These are phyloP conservation scores for Penicillium capsulatum DNA, from an alignment of 2,329 filamentous ascomycete species.

Conservation along the genomic window DNA sequence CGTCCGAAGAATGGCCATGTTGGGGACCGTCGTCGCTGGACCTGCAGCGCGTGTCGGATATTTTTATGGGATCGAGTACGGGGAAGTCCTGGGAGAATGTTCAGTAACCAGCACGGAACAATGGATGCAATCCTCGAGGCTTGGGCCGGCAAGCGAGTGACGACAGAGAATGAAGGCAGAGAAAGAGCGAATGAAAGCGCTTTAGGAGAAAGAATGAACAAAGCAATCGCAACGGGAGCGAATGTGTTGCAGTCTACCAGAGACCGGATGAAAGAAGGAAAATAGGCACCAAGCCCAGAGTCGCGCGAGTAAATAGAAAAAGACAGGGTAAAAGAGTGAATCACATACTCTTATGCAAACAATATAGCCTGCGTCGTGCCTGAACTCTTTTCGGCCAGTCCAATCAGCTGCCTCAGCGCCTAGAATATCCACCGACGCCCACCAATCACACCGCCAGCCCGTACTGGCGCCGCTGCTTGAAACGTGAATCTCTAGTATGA, in stretches of 20 bases:
- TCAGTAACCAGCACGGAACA: conserved; percentile 30
- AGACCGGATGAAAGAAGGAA: conserved; percentile 13
- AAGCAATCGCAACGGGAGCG: conserved; percentile 7
- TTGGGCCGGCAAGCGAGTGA: conserved; percentile 4
- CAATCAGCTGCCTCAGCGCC: conserved; percentile 14
- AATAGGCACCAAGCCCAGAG: neutral
- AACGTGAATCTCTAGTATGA: conserved; percentile 20
- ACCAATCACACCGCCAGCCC: conserved; percentile 16
- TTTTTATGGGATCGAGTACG: conserved; percentile 1
- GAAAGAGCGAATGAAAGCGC: too few species aligned
- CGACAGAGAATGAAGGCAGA: too few species aligned
- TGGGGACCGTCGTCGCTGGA: conserved; percentile 25
- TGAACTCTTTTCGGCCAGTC: conserved; percentile 4
- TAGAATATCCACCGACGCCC: conserved; percentile 11
- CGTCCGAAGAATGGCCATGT: conserved; percentile 23
- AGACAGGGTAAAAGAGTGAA: neutral
- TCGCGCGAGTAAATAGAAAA: neutral
- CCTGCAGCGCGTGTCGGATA: conserved; percentile 26
- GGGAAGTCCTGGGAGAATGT: conserved; percentile 11
- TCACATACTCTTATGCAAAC: too few species aligned
- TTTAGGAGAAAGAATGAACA: conserved; percentile 11
- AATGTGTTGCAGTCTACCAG: too few species aligned
- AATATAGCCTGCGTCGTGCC: conserved; percentile 3
- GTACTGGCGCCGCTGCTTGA: conserved; percentile 15
- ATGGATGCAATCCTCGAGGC: conserved; percentile 1